Conservation (phyloP, 345 rosid genomes). For the Trapa bicornis region DNA sequence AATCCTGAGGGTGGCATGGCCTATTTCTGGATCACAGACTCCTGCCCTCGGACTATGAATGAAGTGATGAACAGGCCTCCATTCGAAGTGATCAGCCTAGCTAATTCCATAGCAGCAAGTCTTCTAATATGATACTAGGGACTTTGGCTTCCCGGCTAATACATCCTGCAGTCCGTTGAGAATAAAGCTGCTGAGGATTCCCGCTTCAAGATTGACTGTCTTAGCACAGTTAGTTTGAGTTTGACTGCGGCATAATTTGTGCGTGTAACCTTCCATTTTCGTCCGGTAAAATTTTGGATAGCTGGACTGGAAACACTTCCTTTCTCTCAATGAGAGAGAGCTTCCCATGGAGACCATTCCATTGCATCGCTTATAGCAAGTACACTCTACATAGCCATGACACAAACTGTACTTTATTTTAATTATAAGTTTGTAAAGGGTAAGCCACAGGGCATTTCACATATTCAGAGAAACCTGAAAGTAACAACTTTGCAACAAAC, state of each 20-base stretch:
- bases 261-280: neutral
- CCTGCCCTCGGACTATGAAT: conserved; percentile 69
- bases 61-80: conserved; percentile 63
- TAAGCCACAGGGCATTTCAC: no score
- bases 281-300: neutral
- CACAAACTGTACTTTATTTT: no score
- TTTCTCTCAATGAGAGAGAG: neutral
- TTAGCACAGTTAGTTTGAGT: neutral
- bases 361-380: neutral
- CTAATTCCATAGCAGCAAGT: conserved; percentile 70
- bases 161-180: neutral
- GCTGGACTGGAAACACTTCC: neutral
- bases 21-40: conserved; percentile 96
- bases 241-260: neutral
- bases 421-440: no score
- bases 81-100: conserved; percentile 85
- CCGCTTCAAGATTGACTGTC: neutral
- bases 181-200: neutral
- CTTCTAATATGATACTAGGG: conserved; percentile 42
- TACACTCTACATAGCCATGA: no score
- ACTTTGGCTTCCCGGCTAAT: neutral
- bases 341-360: neutral
- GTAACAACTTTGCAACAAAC: no score
- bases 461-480: no score
- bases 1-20: conserved; percentile 51